Conservation (phyloP, 148 eudicot genomes). For the Nepenthes gracilis region DNA sequence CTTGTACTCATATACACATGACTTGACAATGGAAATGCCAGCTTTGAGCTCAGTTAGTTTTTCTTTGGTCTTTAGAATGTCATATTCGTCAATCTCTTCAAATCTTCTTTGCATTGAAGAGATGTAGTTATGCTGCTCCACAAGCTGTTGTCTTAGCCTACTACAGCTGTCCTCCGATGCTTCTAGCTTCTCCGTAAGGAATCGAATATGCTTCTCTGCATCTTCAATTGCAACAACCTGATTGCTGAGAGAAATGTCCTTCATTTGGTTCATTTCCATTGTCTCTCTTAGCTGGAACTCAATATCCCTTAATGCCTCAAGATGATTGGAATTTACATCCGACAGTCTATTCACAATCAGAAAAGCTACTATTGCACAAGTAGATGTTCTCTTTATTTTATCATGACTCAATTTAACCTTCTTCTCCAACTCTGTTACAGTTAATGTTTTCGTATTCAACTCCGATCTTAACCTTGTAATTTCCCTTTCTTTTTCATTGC, state of each 20-base stretch:
- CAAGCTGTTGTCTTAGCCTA: slow-evolving; percentile 20
- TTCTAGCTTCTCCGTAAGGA: slow-evolving; percentile 26
- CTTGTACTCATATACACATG: slow-evolving; percentile 24
- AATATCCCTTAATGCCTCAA: slow-evolving; percentile 23
- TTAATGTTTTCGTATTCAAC: slow-evolving; percentile 22
- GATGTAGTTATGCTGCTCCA: slow-evolving; percentile 22
- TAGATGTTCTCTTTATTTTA: slow-evolving; percentile 29
- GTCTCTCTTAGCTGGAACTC: slow-evolving; percentile 26
- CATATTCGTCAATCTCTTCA: slow-evolving; percentile 28
- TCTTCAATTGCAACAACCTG: slow-evolving; percentile 28
- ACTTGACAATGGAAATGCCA: slow-evolving; percentile 35
- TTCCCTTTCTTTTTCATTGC: slow-evolving; percentile 53
- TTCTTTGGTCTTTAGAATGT: slow-evolving; percentile 31
- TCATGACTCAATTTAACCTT: slow-evolving; percentile 25
- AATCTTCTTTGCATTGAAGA: slow-evolving; percentile 20
- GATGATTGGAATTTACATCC: slow-evolving; percentile 32
- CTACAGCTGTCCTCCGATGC: slow-evolving; percentile 18
- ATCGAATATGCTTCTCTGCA: slow-evolving; percentile 22
- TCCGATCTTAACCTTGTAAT: slow-evolving; percentile 33
- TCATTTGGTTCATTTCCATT: slow-evolving; percentile 13
- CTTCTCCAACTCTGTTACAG: slow-evolving; percentile 26
- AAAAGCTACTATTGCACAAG: slow-evolving; percentile 63
- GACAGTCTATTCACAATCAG: slow-evolving; percentile 51
- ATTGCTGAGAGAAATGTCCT: slow-evolving; percentile 22
- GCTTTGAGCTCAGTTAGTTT: slow-evolving; percentile 32